Base-by-base conservation (phyloP, 495 filamentous ascomycete genomes). In the Lepidopterella palustris region DNA sequence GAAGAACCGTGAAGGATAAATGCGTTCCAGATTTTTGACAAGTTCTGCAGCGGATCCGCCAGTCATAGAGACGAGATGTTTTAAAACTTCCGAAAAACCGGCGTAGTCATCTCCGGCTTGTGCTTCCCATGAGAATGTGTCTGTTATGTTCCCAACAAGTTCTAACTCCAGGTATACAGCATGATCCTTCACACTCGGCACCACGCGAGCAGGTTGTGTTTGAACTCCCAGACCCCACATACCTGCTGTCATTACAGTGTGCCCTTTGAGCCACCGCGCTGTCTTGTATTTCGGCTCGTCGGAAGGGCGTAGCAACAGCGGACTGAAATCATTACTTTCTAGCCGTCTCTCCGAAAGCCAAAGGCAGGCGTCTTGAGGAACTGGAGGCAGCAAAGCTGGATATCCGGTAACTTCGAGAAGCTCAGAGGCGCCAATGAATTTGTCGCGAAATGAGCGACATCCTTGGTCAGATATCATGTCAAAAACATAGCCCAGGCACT, bases 361-460 rank as follows among this genome's bases (percentile, higher is more conserved):
- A 47, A 47, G 42, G 20, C 42, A 47, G 20, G 42, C 42, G 20
- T 47, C 42, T 23, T 47, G 11, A 5, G 42, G 20, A 47, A 47
- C 20, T 47, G 42, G 20, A 5, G 42, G 42, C 20, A 47, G 42
- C 42, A 20, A 47, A 5, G 42, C 20, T 23, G 42, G 42, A 23
- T 47, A 47, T 47, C 18, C 42, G 42, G 42, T 5, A 47, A 47
- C 42, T 47, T 47, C 42, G 18, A 47, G 42, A 5, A 47, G 42
- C 18, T 47, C 42, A 20, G 42, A 47, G 6, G 42, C 42, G 20
- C 42, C 42, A 18, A 47, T 47, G 42, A 47, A 47, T 47, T 47
- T 47, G 18, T 47, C 42, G 42, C 42, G 42, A 47, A 47, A 47
- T 47, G 42, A 47, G 42, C 42, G 42, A 47, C 42, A 47, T 15